Evolutionary conservation across 257 asterid genomes (phyloP), one percentile per base, ranked within the genome.

Genomic region (Leonotis leonurus): DNA sequence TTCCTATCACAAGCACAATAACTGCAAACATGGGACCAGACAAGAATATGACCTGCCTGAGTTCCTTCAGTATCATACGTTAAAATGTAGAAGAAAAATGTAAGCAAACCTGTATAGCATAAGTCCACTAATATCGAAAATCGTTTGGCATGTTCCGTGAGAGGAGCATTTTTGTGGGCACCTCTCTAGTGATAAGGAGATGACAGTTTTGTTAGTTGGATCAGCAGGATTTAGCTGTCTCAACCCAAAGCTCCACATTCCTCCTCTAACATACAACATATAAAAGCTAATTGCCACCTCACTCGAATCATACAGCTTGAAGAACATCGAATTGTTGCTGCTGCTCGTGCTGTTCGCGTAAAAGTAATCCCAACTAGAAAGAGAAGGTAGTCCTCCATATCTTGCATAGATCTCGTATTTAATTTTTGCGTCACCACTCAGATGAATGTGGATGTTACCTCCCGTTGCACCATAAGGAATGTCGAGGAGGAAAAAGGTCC

Each of bases 341-440:
- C 75, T 85, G 70, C 78, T 87, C 13, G 96, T 77, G 75, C 76
- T 70, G 76, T 89, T 93, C 41, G 80, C 76, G 26, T 80, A 85
- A 70, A 75, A 89, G 83, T 93, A 93, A 73, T 93, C 97, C 90
- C 90, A 87, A 66, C 64, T 80, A 37, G 14, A 62, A 67, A 82
- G 81, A 58, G 99, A 82, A 10, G 99, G 96, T 50, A 85, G 72
- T 33, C 96, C 99, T 67, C 96, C 97, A 49, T 85, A 78, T 79
- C 87, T 82, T 69, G 81, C 92, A 16, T 89, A 93, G 60, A 93
- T 63, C 73, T 85, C 96, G 10, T 77, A 86, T 43, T 74, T 73
- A 39, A 85, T 79, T 75, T 70, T 82, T 18, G 71, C 25, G 36
- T 79, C 77, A 39, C 95, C 77, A 45, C 70, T 69, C 56, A 89